A percentile compares a stretch with the other conserved stretches of the same genome.
Evolutionary conservation across 768 basidiomycete genomes (phyloP).

Genomic region (Dacryopinax primogenitus): DNA sequence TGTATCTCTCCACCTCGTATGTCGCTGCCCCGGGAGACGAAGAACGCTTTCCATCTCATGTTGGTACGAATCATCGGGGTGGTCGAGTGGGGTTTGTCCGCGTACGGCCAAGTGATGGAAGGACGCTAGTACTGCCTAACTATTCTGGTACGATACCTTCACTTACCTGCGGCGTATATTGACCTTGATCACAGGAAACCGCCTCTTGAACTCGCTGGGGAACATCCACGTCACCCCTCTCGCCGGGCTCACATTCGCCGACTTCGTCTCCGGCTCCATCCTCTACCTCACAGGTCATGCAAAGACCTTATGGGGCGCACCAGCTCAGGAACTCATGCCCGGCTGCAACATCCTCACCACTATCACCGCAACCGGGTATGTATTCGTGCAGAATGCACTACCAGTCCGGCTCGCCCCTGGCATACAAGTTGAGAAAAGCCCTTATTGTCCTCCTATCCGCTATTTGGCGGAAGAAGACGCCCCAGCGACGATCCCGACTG

Average conservation of each 20-base stretch:
- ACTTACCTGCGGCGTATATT: conserved; percentile 4
- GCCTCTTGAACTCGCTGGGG: conserved; percentile 50
- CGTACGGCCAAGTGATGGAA: conserved; percentile 41
- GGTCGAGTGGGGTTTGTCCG: conserved; percentile 51
- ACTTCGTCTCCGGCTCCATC: conserved; percentile 41
- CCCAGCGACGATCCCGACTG: conserved; percentile 12
- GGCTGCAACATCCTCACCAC: conserved; percentile 40
- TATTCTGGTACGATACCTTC: conserved; percentile 35
- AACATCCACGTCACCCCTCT: conserved; percentile 46
- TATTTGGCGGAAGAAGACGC: conserved; percentile 39
- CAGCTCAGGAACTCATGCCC: conserved; percentile 44
- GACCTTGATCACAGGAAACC: conserved; percentile 35
- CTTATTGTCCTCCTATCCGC: conserved; percentile 48
- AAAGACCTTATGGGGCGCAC: conserved; percentile 35
- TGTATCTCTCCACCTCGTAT: conserved; percentile 45
- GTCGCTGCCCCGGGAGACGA: conserved; percentile 31
- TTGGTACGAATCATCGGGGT: conserved; percentile 53
- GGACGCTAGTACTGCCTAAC: conserved; percentile 47
- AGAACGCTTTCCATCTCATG: conserved; percentile 39
- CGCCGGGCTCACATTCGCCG: conserved; percentile 45
- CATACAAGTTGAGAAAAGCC: conserved; percentile 28
- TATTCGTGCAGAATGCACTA: conserved; percentile 41
- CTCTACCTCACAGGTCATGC: conserved; percentile 52
- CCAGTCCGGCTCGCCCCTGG: conserved; percentile 37
- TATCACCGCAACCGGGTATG: conserved; percentile 40